Percentiles rank a stretch among this genome's conserved stretches.
These are phyloP conservation scores for Rhizopogon sp. DNA, from an alignment of 768 basidiomycete species.

Conservation along the genomic window DNA sequence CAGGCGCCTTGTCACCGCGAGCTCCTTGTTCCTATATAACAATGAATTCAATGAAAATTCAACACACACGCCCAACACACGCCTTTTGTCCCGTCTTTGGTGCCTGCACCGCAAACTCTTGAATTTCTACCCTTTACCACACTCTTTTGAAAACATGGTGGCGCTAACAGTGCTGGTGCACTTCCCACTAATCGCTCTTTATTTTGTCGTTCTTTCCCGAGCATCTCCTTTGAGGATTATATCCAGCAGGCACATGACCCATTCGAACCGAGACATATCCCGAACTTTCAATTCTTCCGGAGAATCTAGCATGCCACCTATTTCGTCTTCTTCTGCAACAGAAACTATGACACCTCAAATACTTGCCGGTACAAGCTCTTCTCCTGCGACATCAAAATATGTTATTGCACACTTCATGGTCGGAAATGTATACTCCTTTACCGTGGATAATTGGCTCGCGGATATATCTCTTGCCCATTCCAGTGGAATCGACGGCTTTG, in stretches of 20 bases:
- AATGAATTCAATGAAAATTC: too few species aligned
- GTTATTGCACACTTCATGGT: slow-evolving; percentile 58
- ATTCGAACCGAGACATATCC: neutral
- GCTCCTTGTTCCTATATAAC: too few species aligned
- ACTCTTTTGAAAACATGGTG: neutral
- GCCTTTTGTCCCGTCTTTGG: too few species aligned
- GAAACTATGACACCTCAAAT: neutral
- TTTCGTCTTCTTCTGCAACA: neutral
- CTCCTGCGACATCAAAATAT: slow-evolving; percentile 30
- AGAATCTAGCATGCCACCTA: neutral
- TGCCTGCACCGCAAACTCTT: too few species aligned
- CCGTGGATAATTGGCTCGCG: slow-evolving; percentile 33
- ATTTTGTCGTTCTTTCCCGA: neutral
- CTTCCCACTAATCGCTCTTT: neutral
- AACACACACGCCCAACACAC: too few species aligned
- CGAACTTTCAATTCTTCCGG: neutral
- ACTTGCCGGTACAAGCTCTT: neutral
- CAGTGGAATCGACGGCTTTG: slow-evolving; percentile 64
- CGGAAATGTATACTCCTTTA: slow-evolving; percentile 67
- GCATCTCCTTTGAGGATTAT: neutral
- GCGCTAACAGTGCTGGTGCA: neutral
- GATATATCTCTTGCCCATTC: slow-evolving; percentile 52
- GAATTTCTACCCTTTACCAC: neutral
- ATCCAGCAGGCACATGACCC: neutral
- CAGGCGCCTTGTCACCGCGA: too few species aligned